Evolutionary conservation across 495 filamentous ascomycete species (phyloP), one percentile per base, ranked within the genome.

Genomic region (Neurospora pannonica): DNA sequence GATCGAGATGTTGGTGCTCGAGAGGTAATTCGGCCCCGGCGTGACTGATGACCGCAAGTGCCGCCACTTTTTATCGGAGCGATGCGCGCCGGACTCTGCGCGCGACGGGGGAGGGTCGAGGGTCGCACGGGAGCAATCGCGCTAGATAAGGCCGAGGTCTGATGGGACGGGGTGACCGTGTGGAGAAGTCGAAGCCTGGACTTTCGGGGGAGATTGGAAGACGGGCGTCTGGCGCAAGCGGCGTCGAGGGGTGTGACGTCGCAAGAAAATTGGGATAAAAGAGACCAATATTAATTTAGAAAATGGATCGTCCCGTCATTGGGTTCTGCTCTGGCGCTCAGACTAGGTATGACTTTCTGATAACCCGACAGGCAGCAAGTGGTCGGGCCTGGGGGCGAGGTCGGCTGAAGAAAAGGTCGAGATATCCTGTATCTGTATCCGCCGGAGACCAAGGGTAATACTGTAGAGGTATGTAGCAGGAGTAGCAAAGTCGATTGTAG

Each of bases 21-120:
- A 84, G 81, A 71, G 83, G 84, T 73, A 85, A 79, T 74, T 86
- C 84, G 77, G 83, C 78, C 70, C 82, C 82, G 76, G 79, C 74
- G 74, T 82, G 83, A 80, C 76, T 81, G 78, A 84, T 81, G 62
- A 85, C 78, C 72, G 81, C 83, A 76, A 86, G 83, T 75, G 84
- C 83, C 81, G 84, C 85, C 85, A 85, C 81, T 77, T 81, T 67
- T 67, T 83, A 78, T 78, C 79, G 78, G 72, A 73, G 74, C 78
- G 74, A 75, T 75, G 80, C 82, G 81, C 83, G 81, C 78, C 77
- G 75, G 38, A 74, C 71, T 70, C 72, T 72, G 77, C 77, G 80
- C 81, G 79, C 78, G 76, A 71, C 48, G 72, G 71, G 71, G 46
- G 73, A 73, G 40, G 77, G 75, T n/a, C 24, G 6, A 69, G 72